Conservation (phyloP, 78 protist species). For the Ministeria vibrans region DNA sequence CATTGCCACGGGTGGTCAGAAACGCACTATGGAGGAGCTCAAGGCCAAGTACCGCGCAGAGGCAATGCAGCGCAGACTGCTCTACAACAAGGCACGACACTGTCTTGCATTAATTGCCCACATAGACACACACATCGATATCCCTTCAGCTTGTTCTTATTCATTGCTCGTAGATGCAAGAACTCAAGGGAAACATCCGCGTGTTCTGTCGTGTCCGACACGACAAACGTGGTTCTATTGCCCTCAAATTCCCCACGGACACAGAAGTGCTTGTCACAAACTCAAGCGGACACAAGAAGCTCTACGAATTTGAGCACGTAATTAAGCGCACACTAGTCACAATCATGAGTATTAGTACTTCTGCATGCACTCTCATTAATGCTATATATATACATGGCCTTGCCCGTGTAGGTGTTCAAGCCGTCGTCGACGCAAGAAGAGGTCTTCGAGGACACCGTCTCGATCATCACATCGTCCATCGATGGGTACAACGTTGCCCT, state of each 20-base stretch:
- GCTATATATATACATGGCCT: too few relatives aligned
- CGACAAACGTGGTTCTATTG: neutral
- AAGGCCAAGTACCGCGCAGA: slow-evolving; percentile 1
- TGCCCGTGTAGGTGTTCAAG: too few relatives aligned
- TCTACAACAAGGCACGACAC: slow-evolving; percentile 20
- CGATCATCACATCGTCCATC: slow-evolving; percentile 32
- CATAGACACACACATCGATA: too few relatives aligned
- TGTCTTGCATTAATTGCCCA: too few relatives aligned
- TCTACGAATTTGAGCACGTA: slow-evolving; percentile 8
- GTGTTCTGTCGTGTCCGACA: slow-evolving; percentile 69
- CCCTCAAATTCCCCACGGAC: neutral
- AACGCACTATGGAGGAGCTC: too few relatives aligned
- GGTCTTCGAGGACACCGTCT: slow-evolving; percentile 29
- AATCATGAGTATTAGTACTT: too few relatives aligned
- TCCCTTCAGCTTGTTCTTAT: too few relatives aligned
- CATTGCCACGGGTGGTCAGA: too few relatives aligned
- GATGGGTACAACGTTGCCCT: slow-evolving; percentile 64
- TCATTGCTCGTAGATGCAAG: too few relatives aligned
- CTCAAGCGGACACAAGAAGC: neutral
- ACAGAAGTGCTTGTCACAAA: neutral
- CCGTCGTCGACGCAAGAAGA: slow-evolving; percentile 10
- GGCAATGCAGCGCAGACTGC: neutral
- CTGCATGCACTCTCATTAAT: too few relatives aligned
- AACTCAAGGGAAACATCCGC: slow-evolving; percentile 72
- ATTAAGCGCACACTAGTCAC: too few relatives aligned